A percentile compares a stretch with the other conserved stretches of the same genome.
These are phyloP conservation scores for Thoreauomyces humboldtii DNA, from an alignment of 192 early-diverging fungal species.

Conservation along the genomic window DNA sequence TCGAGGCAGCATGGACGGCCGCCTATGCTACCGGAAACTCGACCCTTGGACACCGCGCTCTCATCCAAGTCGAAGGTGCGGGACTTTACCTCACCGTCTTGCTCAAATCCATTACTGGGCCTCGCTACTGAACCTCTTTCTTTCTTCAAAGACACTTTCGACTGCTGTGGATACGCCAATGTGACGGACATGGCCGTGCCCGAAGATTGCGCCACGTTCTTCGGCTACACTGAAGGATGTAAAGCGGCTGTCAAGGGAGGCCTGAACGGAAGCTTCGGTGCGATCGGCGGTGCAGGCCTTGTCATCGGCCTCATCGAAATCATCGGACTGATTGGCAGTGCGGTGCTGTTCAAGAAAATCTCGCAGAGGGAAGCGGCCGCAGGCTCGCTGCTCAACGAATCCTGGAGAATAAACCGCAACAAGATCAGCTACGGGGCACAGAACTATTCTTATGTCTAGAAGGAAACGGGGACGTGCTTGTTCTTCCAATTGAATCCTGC, in stretches of 20 bases:
- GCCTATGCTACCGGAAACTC: conserved; percentile 19
- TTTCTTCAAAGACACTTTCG: conserved; percentile 11
- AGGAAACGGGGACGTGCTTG: too few species aligned
- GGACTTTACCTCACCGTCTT: too few species aligned
- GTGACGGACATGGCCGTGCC: conserved; percentile 8
- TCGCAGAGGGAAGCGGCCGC: conserved; percentile 43
- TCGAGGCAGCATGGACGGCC: conserved; percentile 75
- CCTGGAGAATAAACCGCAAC: conserved; percentile 56
- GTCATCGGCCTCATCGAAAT: conserved; percentile 54
- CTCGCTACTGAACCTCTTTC: neutral
- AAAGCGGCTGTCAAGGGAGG: conserved; percentile 18
- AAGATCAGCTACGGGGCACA: conserved; percentile 58
- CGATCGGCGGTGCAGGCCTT: conserved; percentile 52
- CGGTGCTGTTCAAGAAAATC: conserved; percentile 52
- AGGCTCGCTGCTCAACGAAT: conserved; percentile 48
- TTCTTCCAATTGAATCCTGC: too few species aligned
- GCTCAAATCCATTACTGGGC: neutral
- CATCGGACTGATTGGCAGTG: conserved; percentile 46
- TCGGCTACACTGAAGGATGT: conserved; percentile 28
- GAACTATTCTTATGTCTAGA: conserved; percentile 56
- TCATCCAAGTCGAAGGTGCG: conserved; percentile 25
- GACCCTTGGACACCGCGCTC: neutral
- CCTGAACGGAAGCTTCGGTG: conserved; percentile 35
- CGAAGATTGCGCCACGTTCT: neutral
- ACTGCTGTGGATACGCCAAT: conserved; percentile 50